Evolutionary conservation across 306 rosid genomes (phyloP).

Genomic region (Albizia julibrissin): DNA sequence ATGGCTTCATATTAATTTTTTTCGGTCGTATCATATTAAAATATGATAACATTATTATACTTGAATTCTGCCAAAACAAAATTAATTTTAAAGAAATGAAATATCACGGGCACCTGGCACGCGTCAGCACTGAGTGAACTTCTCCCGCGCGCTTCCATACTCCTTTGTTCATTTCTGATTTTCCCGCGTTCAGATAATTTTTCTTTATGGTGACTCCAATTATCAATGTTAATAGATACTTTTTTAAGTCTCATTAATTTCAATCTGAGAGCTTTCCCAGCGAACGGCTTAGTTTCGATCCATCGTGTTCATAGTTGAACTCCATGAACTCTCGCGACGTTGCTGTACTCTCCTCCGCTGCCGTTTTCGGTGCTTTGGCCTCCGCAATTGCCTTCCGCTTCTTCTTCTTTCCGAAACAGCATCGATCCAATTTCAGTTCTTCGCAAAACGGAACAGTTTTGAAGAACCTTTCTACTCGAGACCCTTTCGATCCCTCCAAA

Average conservation of each 20-base stretch:
- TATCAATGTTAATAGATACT: not conserved
- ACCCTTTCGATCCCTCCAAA: conserved; percentile 82
- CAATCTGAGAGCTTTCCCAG: not conserved
- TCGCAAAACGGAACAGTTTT: conserved; percentile 43
- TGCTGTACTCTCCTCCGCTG: conserved; percentile 58
- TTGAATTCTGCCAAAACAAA: not conserved
- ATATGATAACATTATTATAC: too few species aligned
- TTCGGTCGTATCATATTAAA: not conserved
- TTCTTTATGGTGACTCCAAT: not conserved
- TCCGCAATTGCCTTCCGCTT: conserved; percentile 64
- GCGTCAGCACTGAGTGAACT: not conserved
- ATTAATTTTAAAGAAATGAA: not conserved
- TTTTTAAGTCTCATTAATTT: not conserved
- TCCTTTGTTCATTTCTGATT: not conserved
- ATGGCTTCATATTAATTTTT: not conserved
- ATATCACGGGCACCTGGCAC: too few species aligned
- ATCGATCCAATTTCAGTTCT: conserved; percentile 14
- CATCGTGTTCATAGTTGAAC: not conserved
- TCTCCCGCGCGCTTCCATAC: not conserved
- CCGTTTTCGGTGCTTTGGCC: conserved; percentile 66
- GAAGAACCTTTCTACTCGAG: conserved; percentile 38
- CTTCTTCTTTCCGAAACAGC: conserved; percentile 48
- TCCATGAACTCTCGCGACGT: conserved; percentile 73
- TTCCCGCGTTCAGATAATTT: not conserved
- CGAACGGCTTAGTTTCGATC: not conserved